phyloP scores from a whole-genome alignment of 305 asterid species.

The Fraxinus sp. region DNA sequence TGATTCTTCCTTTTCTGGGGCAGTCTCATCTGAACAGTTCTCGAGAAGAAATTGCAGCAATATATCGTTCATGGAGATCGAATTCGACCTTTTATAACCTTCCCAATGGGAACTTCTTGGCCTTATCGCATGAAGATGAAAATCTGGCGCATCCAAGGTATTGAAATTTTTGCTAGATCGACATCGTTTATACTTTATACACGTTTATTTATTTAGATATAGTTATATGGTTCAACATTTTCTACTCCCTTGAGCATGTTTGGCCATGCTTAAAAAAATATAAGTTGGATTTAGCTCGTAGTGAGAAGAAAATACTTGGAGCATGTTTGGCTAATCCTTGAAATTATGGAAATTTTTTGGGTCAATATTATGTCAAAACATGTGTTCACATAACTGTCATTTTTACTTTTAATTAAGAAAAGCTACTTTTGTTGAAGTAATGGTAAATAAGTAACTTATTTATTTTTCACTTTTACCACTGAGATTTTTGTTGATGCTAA shows the following conservation, averaged over 20 bases:
- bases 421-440: too few relatives aligned
- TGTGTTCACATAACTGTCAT: too few relatives aligned
- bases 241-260: background rate
- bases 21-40: conserved; percentile 31
- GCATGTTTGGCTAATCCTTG: too few relatives aligned
- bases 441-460: too few relatives aligned
- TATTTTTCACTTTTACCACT: too few relatives aligned
- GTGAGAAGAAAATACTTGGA: too few relatives aligned
- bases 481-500: too few relatives aligned
- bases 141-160: conserved; percentile 52
- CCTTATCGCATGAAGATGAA: conserved; percentile 51
- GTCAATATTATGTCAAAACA: background rate
- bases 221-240: too few relatives aligned
- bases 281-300: background rate
- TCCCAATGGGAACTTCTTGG: conserved; percentile 57
- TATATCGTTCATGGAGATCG: conserved; percentile 46
- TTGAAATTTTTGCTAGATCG: background rate
- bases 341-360: background rate
- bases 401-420: too few relatives aligned
- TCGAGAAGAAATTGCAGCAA: conserved; percentile 44
- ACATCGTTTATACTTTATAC: background rate
- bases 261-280: background rate
- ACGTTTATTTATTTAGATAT: too few relatives aligned
- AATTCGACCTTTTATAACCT: conserved; percentile 54
- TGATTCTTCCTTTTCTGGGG: conserved; percentile 31